Base-by-base conservation (phyloP, 805 yeast genomes). In the Ogataea paraovalis region DNA sequence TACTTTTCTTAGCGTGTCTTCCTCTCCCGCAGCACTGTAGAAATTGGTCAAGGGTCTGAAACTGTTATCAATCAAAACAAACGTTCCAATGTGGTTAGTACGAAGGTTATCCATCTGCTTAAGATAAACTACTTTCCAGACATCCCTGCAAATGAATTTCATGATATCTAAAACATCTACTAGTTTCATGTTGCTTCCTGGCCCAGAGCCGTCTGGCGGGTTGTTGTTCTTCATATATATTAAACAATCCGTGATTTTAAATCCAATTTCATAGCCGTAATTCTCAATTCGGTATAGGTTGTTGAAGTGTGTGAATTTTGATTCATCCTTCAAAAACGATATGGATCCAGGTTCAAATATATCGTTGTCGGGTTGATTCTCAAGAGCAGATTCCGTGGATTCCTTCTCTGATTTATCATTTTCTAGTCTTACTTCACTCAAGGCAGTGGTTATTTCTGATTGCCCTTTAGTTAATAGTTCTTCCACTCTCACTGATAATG, bases 101-200 rank as follows among this genome's bases (percentile, higher is more conserved):
- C 96, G 78, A 49, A 94, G 73, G 56, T 89, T 90, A 63, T 91
- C 97, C 73, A 94, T 87, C 63, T 87, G 97, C 66, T 90, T 92
- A 34, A 82, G 80, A 67, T 80, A 89, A 25, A 92, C 62, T 45
- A 76, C 68, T 56, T 79, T 82, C 98, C 98, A 94, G 25, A 91
- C 85, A 56, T 91, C 97, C 41, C 96, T 77, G 63, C 98, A 91
- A 4, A 94, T 79, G 63, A 88, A 90, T 67, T 92, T 92, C 88
- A 94, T 87, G 36, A 92, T 77, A 54, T 87, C 91, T 34, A 92
- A 67, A 12, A 86, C 74, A 51, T 87, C 91, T 19, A 70, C 73
- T 60, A 83, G 65, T 59, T 61, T 56, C 42, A 61, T 39, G 19
- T 56, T 55, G 6, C 56, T 52, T 1, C 59, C 54, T 28, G 42